Evolutionary conservation across 768 basidiomycete genomes (phyloP).

Genomic region (Royoungia palumana): DNA sequence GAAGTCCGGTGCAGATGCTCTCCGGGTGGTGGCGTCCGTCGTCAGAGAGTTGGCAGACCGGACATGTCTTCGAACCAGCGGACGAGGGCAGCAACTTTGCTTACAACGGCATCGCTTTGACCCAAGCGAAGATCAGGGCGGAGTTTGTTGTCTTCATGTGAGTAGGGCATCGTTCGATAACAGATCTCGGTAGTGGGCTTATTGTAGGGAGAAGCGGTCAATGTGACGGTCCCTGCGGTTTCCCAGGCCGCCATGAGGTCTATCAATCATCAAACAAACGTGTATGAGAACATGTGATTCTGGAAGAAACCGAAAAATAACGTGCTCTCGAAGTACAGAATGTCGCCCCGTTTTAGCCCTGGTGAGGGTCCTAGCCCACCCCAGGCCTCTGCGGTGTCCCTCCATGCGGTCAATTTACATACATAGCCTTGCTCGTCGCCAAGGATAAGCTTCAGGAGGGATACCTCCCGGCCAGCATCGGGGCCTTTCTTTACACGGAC

Average conservation of each 20-base stretch:
- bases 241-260: conserved; percentile 54
- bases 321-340: conserved; percentile 68
- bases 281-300: conserved; percentile 18
- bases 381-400: conserved; percentile 73
- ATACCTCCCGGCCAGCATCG: conserved; percentile 69
- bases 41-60: conserved; percentile 40
- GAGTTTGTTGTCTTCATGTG: conserved; percentile 53
- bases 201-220: conserved; percentile 69
- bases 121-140: conserved; percentile 74
- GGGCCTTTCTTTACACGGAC: conserved; percentile 64
- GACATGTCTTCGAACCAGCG: conserved; percentile 75
- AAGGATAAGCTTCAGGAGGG: conserved; percentile 64
- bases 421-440: conserved; percentile 70
- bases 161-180: conserved; percentile 72
- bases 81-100: conserved; percentile 62
- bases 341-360: conserved; percentile 64
- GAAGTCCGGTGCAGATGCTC: conserved; percentile 12
- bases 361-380: conserved; percentile 43
- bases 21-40: conserved; percentile 8
- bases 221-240: conserved; percentile 39
- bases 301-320: conserved; percentile 11
- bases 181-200: conserved; percentile 65
- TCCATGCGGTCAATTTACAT: conserved; percentile 75
- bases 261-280: conserved; percentile 25
- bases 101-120: conserved; percentile 63